Percentiles rank a stretch among this genome's conserved stretches.
Conservation (phyloP, 768 basidiomycete species). For the Boletus subparvulus region DNA sequence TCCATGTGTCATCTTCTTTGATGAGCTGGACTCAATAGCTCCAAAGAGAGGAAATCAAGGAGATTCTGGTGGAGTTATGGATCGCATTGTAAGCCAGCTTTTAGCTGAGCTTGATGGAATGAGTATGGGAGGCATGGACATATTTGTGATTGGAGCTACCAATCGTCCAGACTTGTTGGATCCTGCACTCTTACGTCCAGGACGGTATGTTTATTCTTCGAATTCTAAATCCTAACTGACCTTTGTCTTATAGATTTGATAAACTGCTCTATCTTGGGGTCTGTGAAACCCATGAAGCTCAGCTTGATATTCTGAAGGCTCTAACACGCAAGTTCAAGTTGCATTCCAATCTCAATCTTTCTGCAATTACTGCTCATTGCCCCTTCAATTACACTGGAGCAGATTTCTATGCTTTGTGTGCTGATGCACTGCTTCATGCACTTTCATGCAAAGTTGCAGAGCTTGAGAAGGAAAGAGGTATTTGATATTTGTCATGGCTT, state of each 20-base stretch:
- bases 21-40: conserved; percentile 92
- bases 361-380: conserved; percentile 64
- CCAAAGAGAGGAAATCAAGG: conserved; percentile 94
- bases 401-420: conserved; percentile 96
- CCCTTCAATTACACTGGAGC: conserved; percentile 96
- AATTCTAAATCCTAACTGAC: background rate
- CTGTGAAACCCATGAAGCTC: conserved; percentile 82
- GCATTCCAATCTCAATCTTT: conserved; percentile 63
- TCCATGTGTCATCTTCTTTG: conserved; percentile 96
- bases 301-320: conserved; percentile 83
- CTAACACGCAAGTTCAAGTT: conserved; percentile 91
- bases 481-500: background rate
- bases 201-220: conserved; percentile 51
- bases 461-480: conserved; percentile 75
- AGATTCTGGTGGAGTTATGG: conserved; percentile 97
- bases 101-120: conserved; percentile 94
- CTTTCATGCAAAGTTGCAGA: conserved; percentile 85
- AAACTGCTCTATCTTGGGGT: conserved; percentile 94
- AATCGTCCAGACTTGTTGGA: conserved; percentile 93
- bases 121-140: conserved; percentile 63
- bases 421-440: conserved; percentile 93
- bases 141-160: conserved; percentile 95
- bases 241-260: conserved; percentile 70
- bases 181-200: conserved; percentile 84
- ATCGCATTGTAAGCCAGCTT: conserved; percentile 93